Conservation (phyloP, 2,329 filamentous ascomycete genomes). For the Fusarium chuoi region DNA sequence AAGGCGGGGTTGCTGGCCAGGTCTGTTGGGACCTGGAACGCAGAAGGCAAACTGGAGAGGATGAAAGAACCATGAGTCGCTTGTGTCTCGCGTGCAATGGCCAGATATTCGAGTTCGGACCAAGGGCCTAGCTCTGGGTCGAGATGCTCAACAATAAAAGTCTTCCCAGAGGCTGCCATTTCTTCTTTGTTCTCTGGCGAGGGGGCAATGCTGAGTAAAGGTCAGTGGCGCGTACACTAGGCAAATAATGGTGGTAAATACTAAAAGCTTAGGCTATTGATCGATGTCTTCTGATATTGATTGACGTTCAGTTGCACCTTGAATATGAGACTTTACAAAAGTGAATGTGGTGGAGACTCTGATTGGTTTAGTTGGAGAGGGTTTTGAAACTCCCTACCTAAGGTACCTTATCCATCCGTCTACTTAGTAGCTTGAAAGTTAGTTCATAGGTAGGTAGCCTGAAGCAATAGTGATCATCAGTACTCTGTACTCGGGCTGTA, state of each 20-base stretch:
- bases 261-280: background rate
- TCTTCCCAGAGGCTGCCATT: conserved; percentile 65
- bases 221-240: conserved; percentile 14
- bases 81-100: conserved; percentile 85
- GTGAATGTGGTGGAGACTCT: conserved; percentile 19
- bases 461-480: conserved; percentile 28
- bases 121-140: conserved; percentile 93
- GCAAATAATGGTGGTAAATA: conserved; percentile 14
- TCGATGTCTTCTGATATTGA: background rate
- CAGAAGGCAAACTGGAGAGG: conserved; percentile 80
- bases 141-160: conserved; percentile 95
- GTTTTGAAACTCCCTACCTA: conserved; percentile 31
- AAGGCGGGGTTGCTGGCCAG: conserved; percentile 69
- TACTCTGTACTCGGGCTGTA: too few species aligned
- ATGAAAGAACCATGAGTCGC: conserved; percentile 75
- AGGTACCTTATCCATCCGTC: background rate
- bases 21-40: conserved; percentile 71
- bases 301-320: background rate
- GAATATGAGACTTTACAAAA: conserved; percentile 11
- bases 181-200: conserved; percentile 28
- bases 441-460: background rate
- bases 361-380: conserved; percentile 27
- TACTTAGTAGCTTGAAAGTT: background rate
- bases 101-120: conserved; percentile 92
- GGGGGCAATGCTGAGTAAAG: conserved; percentile 11